Conservation (phyloP, 1,284 basidiomycete species). For the Papiliotrema nemorosa region DNA sequence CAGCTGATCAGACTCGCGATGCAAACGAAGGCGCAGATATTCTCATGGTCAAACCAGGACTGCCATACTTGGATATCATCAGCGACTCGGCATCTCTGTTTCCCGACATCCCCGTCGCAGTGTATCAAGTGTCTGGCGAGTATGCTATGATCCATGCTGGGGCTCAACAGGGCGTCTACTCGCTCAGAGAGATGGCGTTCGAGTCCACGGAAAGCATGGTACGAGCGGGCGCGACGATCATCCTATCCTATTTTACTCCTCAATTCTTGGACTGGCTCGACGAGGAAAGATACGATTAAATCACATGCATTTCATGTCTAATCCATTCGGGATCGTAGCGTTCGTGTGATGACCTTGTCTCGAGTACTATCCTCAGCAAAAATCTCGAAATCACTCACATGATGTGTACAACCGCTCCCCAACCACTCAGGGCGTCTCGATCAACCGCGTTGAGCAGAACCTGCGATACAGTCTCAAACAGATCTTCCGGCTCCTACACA, state of each 20-base stretch:
- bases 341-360: conserved; percentile 78
- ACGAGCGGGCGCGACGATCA: conserved; percentile 84
- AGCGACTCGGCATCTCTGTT: conserved; percentile 79
- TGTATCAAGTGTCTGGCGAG: conserved; percentile 95
- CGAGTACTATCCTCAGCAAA: conserved; percentile 61
- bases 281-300: too few relatives aligned
- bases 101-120: conserved; percentile 82
- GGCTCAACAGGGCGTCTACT: conserved; percentile 87
- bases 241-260: conserved; percentile 93
- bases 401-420: conserved; percentile 92
- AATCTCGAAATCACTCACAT: conserved; percentile 63
- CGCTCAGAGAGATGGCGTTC: conserved; percentile 86
- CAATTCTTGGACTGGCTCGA: conserved; percentile 90
- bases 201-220: conserved; percentile 87
- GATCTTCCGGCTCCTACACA: conserved; percentile 77
- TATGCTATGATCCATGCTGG: conserved; percentile 96
- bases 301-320: too few relatives aligned
- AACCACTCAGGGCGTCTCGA: conserved; percentile 93
- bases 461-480: conserved; percentile 98
- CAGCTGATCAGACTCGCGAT: conserved; percentile 68
- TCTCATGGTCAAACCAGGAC: conserved; percentile 96
- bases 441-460: conserved; percentile 93
- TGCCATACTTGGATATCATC: conserved; percentile 96
- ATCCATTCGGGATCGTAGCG: conserved; percentile 87
- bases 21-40: conserved; percentile 93